Conservation (phyloP, 768 basidiomycete species). For the Paxillus rubicundulus region DNA sequence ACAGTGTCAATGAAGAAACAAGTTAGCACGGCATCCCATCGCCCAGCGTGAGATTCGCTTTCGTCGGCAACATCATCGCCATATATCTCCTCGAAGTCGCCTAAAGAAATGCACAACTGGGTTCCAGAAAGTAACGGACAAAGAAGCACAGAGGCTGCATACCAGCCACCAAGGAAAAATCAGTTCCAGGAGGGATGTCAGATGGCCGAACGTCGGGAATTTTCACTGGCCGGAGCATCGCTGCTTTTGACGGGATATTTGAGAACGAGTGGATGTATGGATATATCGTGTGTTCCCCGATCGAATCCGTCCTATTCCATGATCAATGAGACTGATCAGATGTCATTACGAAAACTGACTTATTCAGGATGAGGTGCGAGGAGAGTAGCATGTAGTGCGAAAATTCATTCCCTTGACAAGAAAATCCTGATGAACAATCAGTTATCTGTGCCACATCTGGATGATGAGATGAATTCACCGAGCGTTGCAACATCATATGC, state of each 20-base stretch:
- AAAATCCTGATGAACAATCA: constrained; percentile 58
- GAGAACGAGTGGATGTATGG: constrained; percentile 94
- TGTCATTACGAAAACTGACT: constrained; percentile 41
- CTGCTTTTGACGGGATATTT: constrained; percentile 57
- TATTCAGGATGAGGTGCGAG: constrained; percentile 86
- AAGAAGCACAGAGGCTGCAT: constrained; percentile 17
- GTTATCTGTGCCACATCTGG: not conserved
- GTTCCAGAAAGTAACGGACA: not conserved
- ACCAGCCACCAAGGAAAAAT: constrained; percentile 88
- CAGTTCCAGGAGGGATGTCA: constrained; percentile 56
- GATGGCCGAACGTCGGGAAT: constrained; percentile 87
- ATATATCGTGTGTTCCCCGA: constrained; percentile 73
- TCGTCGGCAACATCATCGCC: constrained; percentile 50
- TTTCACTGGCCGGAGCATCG: constrained; percentile 62
- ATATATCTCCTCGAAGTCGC: constrained; percentile 94
- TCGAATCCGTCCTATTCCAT: constrained; percentile 53
- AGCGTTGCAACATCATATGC: constrained; percentile 84
- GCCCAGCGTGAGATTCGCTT: constrained; percentile 65
- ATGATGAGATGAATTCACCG: constrained; percentile 43
- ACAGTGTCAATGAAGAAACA: constrained; percentile 99
- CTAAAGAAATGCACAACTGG: constrained; percentile 33
- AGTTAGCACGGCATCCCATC: constrained; percentile 88
- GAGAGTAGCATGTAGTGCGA: constrained; percentile 92
- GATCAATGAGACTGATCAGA: not conserved
- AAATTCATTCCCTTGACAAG: constrained; percentile 94